Conservation (phyloP, 352 stramenopile species). For the Phytophthora pseudosyringae region DNA sequence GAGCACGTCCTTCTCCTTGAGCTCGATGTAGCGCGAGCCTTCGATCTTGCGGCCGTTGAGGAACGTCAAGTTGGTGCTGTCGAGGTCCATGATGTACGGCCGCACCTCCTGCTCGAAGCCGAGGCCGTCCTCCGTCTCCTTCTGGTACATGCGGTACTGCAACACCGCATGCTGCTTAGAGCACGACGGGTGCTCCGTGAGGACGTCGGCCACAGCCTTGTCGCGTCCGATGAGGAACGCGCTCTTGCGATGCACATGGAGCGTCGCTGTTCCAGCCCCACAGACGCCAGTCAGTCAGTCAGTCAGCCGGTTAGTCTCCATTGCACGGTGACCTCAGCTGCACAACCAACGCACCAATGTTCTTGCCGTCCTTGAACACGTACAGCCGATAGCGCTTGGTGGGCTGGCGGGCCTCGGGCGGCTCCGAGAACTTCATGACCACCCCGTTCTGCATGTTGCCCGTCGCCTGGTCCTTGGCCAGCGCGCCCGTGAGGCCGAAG, state of each 20-base stretch:
- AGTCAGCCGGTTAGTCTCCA: constrained; percentile 4
- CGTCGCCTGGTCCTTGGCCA: constrained; percentile 95
- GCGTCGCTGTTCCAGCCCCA: constrained; percentile 78
- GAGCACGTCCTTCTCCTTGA: constrained; percentile 95
- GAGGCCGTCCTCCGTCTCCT: constrained; percentile 62
- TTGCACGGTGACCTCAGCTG: background rate
- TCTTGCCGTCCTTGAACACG: constrained; percentile 95
- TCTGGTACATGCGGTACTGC: constrained; percentile 92
- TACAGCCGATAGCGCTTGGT: constrained; percentile 96
- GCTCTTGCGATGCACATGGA: constrained; percentile 96
- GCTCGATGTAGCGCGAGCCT: constrained; percentile 95
- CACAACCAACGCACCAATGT: constrained; percentile 57
- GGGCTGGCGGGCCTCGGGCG: constrained; percentile 92
- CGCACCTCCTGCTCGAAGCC: constrained; percentile 69
- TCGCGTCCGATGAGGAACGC: constrained; percentile 96
- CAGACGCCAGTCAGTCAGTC: constrained; percentile 8
- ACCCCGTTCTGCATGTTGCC: constrained; percentile 98
- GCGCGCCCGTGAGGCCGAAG: constrained; percentile 97
- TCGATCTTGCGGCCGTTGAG: constrained; percentile 96
- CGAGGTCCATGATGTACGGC: constrained; percentile 98
- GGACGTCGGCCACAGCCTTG: constrained; percentile 94
- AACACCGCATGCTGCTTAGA: constrained; percentile 98
- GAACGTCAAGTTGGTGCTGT: constrained; percentile 98
- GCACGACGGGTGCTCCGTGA: constrained; percentile 94
- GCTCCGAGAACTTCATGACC: constrained; percentile 98